Evolutionary conservation across 441 rosid genomes (phyloP), one percentile per base, ranked within the genome.

Genomic region (Euphorbia celastroides): DNA sequence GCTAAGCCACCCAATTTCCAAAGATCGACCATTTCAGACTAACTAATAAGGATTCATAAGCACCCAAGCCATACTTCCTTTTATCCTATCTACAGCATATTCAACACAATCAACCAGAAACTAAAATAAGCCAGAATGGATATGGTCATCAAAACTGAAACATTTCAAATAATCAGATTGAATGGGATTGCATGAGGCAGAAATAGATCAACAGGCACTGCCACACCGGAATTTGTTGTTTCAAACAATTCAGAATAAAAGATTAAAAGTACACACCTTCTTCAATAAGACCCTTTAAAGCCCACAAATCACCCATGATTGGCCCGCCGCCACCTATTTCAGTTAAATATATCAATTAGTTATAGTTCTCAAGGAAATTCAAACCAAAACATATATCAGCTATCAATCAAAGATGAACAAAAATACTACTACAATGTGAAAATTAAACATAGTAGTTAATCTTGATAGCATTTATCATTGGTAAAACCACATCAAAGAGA

Each of bases 261-360:
- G 16, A 67, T 26, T 66, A 63, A 55, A 67, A 70, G 56, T 51
- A 67, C 36, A 56, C 57, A 95, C 99, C 99, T 86, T 87, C 98
- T 71, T 92, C 97, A 62, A 90, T 87, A 36, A 95, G 85, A 67
- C 98, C 99, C 87, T 92, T 95, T 80, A 95, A 75, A 77, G 99
- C 99, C 98, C 99, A 95, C 72, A 95, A 82, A 80, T 95, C 99
- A 80, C 96, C 92, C 98, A 95, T 90, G 79, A 95, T 92, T 58
- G 97, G 97, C 23, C 99, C 97, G 60, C 97, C 95, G 58, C 99
- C 98, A 78, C 99, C 99, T 95, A 73, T 67, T 67, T 75, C 79
- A 75, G 62, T 67, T 63, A 64, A 75, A 25, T 77, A 64, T 32
- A 52, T 60, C 57, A 58, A 65, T 70, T 60, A 76, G 64, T 71